Percentiles rank a stretch among this genome's conserved stretches.
phyloP scores from a whole-genome alignment of 83 land plant genomes.

The Diphasiastrum complanatum region DNA sequence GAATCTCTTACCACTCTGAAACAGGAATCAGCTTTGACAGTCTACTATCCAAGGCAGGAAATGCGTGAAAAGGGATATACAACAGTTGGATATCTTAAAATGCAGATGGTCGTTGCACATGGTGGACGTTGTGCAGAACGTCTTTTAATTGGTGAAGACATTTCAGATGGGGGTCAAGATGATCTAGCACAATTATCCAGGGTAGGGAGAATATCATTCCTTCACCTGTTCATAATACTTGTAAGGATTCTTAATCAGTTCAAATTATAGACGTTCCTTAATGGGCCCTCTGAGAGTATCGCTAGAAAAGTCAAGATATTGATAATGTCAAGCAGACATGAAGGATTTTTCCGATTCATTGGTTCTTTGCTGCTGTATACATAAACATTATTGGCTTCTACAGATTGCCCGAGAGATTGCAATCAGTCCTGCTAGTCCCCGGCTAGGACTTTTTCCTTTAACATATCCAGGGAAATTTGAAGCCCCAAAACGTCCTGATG shows the following conservation, averaged over 20 bases:
- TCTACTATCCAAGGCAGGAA: constrained; percentile 85
- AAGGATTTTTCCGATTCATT: neutral
- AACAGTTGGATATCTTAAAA: constrained; percentile 84
- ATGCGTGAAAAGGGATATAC: constrained; percentile 65
- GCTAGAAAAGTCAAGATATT: too few relatives aligned
- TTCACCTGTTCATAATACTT: neutral
- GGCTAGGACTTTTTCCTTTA: constrained; percentile 56
- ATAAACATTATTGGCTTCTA: constrained; percentile 3
- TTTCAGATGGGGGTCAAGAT: constrained; percentile 85
- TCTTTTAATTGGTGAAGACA: constrained; percentile 65
- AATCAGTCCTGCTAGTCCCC: constrained; percentile 57
- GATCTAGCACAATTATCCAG: constrained; percentile 71
- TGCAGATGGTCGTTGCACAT: constrained; percentile 99
- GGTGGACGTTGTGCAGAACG: constrained; percentile 97
- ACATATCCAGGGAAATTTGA: constrained; percentile 46
- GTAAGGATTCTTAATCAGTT: neutral
- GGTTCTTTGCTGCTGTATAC: neutral
- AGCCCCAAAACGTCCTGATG: constrained; percentile 46
- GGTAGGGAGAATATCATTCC: constrained; percentile 32
- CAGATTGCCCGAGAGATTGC: constrained; percentile 90
- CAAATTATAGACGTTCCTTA: too few relatives aligned
- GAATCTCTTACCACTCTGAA: neutral
- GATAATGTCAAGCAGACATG: neutral
- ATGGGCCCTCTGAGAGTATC: too few relatives aligned
- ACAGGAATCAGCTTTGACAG: constrained; percentile 74